Evolutionary conservation across 176 grass and related monocot genomes (phyloP), one percentile per base, ranked within the genome.

Genomic region (Carex pumila): DNA sequence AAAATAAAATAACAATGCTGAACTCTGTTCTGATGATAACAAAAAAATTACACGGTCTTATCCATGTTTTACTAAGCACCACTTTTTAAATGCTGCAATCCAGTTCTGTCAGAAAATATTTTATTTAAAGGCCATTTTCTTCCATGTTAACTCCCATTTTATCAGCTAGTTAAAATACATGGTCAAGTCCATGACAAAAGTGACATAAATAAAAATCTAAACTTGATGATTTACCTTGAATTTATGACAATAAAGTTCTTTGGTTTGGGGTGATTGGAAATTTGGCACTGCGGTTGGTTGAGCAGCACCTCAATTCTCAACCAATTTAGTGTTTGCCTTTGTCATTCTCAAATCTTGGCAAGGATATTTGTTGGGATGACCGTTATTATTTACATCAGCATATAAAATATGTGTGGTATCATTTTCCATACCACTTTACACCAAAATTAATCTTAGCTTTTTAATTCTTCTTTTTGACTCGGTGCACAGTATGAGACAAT

Each of bases 401-500:
- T 18, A 41, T 41, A 17, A 70, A 17, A 18, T 9, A 18, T 41
- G 52, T 71, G 39, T 47, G 17, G 47, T 47, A 21, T 10, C 3
- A 71, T 71, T 22, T 71, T 21, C 45, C 13, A 79, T 45, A 12
- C 54, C 39, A 79, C 54, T 45, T 79, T 36, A 54, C 8, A 56
- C 73, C 73, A 78, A 78, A 78, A 55, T 49, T 49, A 49, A 49
- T 78, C 49, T 49, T 77, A 68, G 15, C 15, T 7, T 71, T 71
- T 71, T 68, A 31, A n/a, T 41, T 17, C 7, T 13, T 15, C 39
- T 71, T 43, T n/a, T 71, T 25, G 25, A 25, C 25, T 0, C 25
- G 25, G 25, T 25, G 25, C 25, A 25, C 25, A 25, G 25, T 25
- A 34, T 34, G 36, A 10, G 13, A 36, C 6, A 17, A 41, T 70